Percentiles rank a stretch among this genome's conserved stretches.
These are phyloP conservation scores for Morella rubra DNA, from an alignment of 306 rosid species.

Conservation along the genomic window DNA sequence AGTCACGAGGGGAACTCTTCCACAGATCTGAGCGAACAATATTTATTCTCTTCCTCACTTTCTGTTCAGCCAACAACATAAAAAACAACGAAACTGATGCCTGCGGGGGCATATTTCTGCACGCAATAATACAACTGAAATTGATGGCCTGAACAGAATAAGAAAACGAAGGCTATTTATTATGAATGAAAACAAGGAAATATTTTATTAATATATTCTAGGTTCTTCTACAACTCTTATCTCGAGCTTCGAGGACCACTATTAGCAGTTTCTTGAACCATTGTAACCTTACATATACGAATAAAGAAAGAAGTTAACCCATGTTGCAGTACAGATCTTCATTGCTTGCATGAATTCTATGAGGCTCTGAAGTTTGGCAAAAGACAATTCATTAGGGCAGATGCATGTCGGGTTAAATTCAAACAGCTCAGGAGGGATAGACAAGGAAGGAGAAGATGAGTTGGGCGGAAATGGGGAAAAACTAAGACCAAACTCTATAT, in stretches of 20 bases:
- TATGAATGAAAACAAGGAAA: slow-evolving; percentile 7
- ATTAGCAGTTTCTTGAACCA: slow-evolving; percentile 6
- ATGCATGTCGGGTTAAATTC: slow-evolving; percentile 7
- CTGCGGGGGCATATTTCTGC: slow-evolving; percentile 63
- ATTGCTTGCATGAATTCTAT: slow-evolving; percentile 12
- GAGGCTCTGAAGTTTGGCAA: not conserved
- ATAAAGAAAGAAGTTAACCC: not conserved
- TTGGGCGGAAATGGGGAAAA: slow-evolving; percentile 44
- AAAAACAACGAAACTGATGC: slow-evolving; percentile 63
- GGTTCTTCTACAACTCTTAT: slow-evolving; percentile 17
- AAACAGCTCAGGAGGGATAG: slow-evolving; percentile 99
- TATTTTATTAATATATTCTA: slow-evolving; percentile 34
- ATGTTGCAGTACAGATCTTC: slow-evolving; percentile 20
- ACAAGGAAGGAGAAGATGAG: slow-evolving; percentile 89
- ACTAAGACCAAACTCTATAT: slow-evolving; percentile 31
- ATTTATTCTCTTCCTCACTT: slow-evolving; percentile 41
- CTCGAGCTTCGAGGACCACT: slow-evolving; percentile 37
- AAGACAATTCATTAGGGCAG: not conserved
- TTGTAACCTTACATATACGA: not conserved
- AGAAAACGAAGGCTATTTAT: slow-evolving; percentile 18
- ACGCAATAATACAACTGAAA: slow-evolving; percentile 54
- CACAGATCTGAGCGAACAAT: slow-evolving; percentile 62
- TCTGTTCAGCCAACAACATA: slow-evolving; percentile 68
- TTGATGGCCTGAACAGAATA: slow-evolving; percentile 44
- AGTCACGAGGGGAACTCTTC: slow-evolving; percentile 72